Percentiles rank a stretch among this genome's conserved stretches.
phyloP scores from a whole-genome alignment of 257 asterid species.

The Buddleja alternifolia region DNA sequence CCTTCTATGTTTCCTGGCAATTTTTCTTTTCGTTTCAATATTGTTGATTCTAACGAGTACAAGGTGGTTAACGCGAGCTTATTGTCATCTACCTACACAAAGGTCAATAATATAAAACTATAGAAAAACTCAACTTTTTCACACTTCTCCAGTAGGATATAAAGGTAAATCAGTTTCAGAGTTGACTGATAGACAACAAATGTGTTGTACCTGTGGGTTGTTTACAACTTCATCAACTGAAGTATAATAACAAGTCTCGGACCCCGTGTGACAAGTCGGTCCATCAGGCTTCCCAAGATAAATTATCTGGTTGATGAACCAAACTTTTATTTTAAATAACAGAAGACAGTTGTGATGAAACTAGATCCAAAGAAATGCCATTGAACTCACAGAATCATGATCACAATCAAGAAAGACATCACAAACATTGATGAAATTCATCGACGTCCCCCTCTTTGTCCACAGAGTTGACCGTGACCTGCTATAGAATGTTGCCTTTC shows the following conservation, averaged over 20 bases:
- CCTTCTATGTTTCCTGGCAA: constrained; percentile 37
- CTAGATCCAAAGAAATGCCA: neutral
- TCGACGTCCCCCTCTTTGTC: constrained; percentile 95
- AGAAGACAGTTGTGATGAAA: neutral
- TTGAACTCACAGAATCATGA: constrained; percentile 74
- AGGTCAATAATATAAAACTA: neutral
- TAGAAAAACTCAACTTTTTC: neutral
- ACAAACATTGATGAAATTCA: constrained; percentile 75
- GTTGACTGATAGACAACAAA: neutral
- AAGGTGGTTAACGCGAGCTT: constrained; percentile 67
- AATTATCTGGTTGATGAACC: constrained; percentile 51
- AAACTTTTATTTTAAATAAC: neutral
- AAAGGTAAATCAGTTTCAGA: neutral
- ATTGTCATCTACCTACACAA: constrained; percentile 50
- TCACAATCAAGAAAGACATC: constrained; percentile 90
- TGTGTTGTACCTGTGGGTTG: constrained; percentile 43
- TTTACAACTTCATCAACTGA: constrained; percentile 50
- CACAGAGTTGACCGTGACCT: constrained; percentile 83
- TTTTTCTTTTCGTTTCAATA: constrained; percentile 62
- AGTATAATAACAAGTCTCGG: constrained; percentile 86
- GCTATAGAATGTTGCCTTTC: constrained; percentile 86
- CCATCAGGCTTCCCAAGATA: constrained; percentile 94
- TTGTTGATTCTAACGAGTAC: constrained; percentile 71
- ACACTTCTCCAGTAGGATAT: neutral
- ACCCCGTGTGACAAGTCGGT: constrained; percentile 90